Conservation (phyloP, 495 filamentous ascomycete genomes). For the Lasiosphaeria hispida region DNA sequence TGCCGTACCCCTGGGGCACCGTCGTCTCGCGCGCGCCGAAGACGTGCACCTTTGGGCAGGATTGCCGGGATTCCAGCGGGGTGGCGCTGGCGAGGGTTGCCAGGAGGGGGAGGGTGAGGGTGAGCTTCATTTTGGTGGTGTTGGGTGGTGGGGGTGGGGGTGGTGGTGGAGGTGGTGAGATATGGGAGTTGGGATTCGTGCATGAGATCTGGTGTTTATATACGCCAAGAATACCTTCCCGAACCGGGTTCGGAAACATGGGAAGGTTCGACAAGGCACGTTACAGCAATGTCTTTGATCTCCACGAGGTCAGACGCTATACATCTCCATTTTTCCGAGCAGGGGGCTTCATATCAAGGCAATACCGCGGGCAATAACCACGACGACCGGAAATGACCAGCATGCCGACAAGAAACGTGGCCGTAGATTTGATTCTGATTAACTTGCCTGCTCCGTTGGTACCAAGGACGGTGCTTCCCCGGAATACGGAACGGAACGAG, state of each 20-base stretch:
- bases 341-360: conserved; percentile 3
- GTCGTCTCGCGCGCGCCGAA: conserved; percentile 67
- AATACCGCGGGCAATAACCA: conserved; percentile 1
- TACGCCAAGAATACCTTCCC: too few species aligned
- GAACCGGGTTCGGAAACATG: background rate
- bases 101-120: conserved; percentile 25
- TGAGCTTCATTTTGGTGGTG: conserved; percentile 25
- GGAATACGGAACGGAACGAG: conserved; percentile 7
- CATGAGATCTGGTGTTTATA: background rate
- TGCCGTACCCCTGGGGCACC: conserved; percentile 53
- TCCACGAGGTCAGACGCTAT: background rate
- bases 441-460: background rate
- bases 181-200: background rate
- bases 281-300: background rate
- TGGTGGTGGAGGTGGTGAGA: background rate
- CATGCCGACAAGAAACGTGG: background rate
- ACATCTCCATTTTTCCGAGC: conserved; percentile 6
- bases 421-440: background rate
- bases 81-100: conserved; percentile 20
- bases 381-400: background rate
- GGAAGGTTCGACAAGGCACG: background rate
- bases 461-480: background rate
- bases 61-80: conserved; percentile 32
- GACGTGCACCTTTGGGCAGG: conserved; percentile 55
- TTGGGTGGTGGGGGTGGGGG: background rate